Evolutionary conservation across 1,284 basidiomycete genomes (phyloP), one percentile per base, ranked within the genome.

Genomic region (Cryptococcus sp.): DNA sequence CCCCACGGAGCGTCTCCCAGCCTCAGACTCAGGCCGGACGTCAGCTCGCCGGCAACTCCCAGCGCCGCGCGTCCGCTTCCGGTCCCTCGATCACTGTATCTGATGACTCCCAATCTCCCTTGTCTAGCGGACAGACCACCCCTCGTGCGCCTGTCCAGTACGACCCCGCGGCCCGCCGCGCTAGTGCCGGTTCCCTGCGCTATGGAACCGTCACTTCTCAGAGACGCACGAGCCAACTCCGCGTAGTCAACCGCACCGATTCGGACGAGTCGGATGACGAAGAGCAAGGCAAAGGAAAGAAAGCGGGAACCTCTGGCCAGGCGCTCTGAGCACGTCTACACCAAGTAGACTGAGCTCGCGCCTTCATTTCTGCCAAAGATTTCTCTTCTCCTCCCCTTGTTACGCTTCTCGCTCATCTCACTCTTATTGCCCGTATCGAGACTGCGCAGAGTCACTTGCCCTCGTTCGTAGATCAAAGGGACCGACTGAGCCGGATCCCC

Each of bases 161-260:
- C 42, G 42, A 53, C 19, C 53, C 48, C 16, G 41, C 46, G 16
- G 47, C 51, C 47, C 54, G 57, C 27, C 35, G 54, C 35, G 47
- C 54, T 8, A 59, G 54, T 35, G 53, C 35, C 19, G 50, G 53
- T 23, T 47, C 51, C 17, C 17, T 58, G 17, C 50, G 35, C 23
- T 44, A 19, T n/a, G 50, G 27, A 1, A 58, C 52, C 20, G 56
- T 50, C 5, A 51, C 45, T 17, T 51, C 57, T 13, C 39, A 62
- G 44, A 53, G 60, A 23, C 50, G 59, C 44, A 60, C 59, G 25
- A 69, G 66, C 53, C 61, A 65, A 57, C 61, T 72, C 53, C 54
- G 67, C 27, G 67, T 72, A 13, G 62, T 68, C 42, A 72, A 70
- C 40, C 23, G 58, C 22, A 67, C 61, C 19, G 59, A 65, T 41